Evolutionary conservation across 768 basidiomycete species (phyloP), one percentile per base, ranked within the genome.

Genomic region (Gelatoporia subvermispora): DNA sequence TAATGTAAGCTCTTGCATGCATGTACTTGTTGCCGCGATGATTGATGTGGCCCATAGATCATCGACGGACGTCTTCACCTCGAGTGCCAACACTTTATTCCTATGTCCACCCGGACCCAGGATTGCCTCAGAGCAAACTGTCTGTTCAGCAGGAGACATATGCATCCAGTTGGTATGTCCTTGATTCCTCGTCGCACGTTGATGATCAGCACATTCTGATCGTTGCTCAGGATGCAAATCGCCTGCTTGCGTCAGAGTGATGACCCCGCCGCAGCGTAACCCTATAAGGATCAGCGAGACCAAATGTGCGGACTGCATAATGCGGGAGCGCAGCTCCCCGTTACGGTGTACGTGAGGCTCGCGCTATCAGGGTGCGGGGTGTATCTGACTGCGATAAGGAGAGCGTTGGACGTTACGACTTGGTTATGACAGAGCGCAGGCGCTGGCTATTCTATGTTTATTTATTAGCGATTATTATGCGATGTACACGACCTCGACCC

Each of bases 61-160:
- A 81, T 87, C 51, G 87, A 89, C 62, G 87, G 87, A 47, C 80
- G 85, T 55, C 85, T 73, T 65, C 78, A 87, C 68, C 78, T 80
- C 15, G 63, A 66, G 45, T 89, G 87, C 65, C 76, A 78, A 8
- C 85, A 88, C 64, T 88, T 89, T 64, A 68, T 79, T 50, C 76
- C 79, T 45, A 84, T 89, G 79, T 77, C 82, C 38, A 85, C 85
- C 17, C 76, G 72, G 47, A 65, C 75, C 41, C 78, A 85, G 58
- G 87, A 89, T 60, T 89, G 87, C 56, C 63, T 79, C 40, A 70
- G 71, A 51, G 60, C 69, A 3, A 77, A 82, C 55, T 89, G 87
- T 65, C 64, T 87, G 54, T 89, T 89, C 65, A 88, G 87, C 62
- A 63, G 69, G 59, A 71, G 82, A 51, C 86, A 89, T 54, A 58